These are phyloP conservation scores for Meyerozyma elateridarum DNA, from an alignment of 1,139 yeast genomes.

Conservation along the genomic window DNA sequence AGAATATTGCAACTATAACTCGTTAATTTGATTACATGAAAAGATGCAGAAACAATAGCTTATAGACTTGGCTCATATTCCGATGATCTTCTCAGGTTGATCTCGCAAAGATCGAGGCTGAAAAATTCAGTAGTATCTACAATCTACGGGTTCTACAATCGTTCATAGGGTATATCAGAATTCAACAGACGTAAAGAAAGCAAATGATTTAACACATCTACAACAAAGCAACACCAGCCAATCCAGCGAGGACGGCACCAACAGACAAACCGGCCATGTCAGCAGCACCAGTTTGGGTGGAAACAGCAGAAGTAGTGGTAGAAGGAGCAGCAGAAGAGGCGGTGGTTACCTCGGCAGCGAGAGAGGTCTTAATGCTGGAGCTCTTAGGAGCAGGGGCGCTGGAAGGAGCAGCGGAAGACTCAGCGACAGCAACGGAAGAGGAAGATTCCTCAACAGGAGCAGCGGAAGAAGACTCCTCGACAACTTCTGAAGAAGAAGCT, in stretches of 20 bases:
- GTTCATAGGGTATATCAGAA: constrained; percentile 1
- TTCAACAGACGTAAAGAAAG: constrained; percentile 4
- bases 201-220: constrained; percentile 7
- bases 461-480: constrained; percentile 27
- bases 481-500: constrained; percentile 19
- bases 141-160: too few relatives aligned
- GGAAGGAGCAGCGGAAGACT: constrained; percentile 14
- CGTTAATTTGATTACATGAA: too few relatives aligned
- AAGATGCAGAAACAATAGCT: too few relatives aligned
- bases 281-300: constrained; percentile 16
- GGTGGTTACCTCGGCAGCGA: constrained; percentile 13
- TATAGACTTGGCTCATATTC: too few relatives aligned
- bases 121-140: too few relatives aligned
- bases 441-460: constrained; percentile 20
- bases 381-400: constrained; percentile 10
- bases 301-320: constrained; percentile 9
- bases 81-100: too few relatives aligned
- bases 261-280: constrained; percentile 12
- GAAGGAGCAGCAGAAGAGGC: constrained; percentile 10
- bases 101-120: too few relatives aligned
- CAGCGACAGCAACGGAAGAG: constrained; percentile 6
- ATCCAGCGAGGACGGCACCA: constrained; percentile 18
- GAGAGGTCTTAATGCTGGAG: constrained; percentile 11
- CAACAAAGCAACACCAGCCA: constrained; percentile 17
- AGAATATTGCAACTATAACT: too few relatives aligned